Conservation (phyloP, 2,329 filamentous ascomycete genomes). For the Rutstroemia sydowiana region DNA sequence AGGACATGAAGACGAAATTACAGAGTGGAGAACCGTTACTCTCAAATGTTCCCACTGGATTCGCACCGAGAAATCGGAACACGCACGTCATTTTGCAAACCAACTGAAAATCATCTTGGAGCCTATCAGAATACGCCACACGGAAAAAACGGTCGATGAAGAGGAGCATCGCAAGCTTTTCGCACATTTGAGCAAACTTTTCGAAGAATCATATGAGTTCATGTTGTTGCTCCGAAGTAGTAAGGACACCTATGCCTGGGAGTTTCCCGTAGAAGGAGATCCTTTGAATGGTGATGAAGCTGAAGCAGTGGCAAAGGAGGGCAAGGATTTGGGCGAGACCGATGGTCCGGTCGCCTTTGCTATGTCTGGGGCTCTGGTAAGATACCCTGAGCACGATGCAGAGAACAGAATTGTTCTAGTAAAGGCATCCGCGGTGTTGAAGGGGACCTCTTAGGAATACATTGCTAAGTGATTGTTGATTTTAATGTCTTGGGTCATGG, state of each 20-base stretch:
- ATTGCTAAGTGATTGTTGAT: not conserved
- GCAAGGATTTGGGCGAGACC: too few relatives aligned
- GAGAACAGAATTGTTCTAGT: not conserved
- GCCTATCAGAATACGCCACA: not conserved
- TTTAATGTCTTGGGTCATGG: not conserved
- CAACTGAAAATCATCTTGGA: not conserved
- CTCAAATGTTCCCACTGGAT: not conserved
- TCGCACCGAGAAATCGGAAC: not conserved
- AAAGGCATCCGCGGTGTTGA: not conserved
- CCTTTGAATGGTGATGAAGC: not conserved
- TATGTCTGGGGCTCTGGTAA: not conserved
- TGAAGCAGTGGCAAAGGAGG: not conserved
- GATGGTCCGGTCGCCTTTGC: not conserved
- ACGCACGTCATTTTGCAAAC: not conserved
- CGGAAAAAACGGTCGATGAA: not conserved
- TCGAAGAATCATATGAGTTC: not conserved
- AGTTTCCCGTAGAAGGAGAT: not conserved
- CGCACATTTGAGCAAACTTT: not conserved
- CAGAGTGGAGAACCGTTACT: not conserved
- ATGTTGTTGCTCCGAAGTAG: not conserved
- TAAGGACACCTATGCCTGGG: not conserved
- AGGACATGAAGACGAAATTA: not conserved
- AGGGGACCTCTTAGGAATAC: not conserved
- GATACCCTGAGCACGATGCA: not conserved
- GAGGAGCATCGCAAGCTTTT: not conserved